Percentiles rank a stretch among this genome's conserved stretches.
phyloP scores from a whole-genome alignment of 1,284 basidiomycete genomes.

The Pyrrhoderma noxium region DNA sequence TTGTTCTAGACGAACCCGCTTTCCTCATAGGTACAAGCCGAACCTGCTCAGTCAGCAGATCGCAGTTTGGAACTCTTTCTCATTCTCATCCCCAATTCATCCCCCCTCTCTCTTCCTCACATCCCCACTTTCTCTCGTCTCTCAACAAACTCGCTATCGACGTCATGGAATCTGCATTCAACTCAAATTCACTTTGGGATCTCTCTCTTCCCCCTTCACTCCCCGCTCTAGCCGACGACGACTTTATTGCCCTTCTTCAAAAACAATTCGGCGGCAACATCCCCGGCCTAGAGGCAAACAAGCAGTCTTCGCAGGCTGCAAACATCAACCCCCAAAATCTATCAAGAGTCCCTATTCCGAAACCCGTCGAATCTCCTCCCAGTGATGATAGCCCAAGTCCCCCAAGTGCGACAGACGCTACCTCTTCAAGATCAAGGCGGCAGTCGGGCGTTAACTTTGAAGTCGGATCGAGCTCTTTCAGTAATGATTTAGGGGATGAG shows the following conservation, averaged over 20 bases:
- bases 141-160: not conserved
- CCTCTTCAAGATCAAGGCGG: slow-evolving; percentile 15
- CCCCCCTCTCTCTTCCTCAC: not conserved
- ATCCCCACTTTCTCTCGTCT: slow-evolving; percentile 21
- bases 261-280: slow-evolving; percentile 49
- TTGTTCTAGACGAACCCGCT: too few relatives aligned
- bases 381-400: slow-evolving; percentile 54
- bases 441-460: slow-evolving; percentile 30
- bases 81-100: slow-evolving; percentile 2
- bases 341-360: slow-evolving; percentile 33
- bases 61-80: not conserved
- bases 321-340: slow-evolving; percentile 53
- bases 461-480: slow-evolving; percentile 26
- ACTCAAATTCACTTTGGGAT: slow-evolving; percentile 54
- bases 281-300: slow-evolving; percentile 24
- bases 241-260: slow-evolving; percentile 69
- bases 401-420: slow-evolving; percentile 35
- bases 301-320: slow-evolving; percentile 23
- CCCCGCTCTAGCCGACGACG: slow-evolving; percentile 64
- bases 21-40: too few relatives aligned
- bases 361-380: slow-evolving; percentile 41
- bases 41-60: slow-evolving; percentile 17
- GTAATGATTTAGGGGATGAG: slow-evolving; percentile 30
- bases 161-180: slow-evolving; percentile 30
- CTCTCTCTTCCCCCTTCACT: slow-evolving; percentile 48